Conservation (phyloP, 2,329 filamentous ascomycete species). For the Sclerotinia glacialis region DNA sequence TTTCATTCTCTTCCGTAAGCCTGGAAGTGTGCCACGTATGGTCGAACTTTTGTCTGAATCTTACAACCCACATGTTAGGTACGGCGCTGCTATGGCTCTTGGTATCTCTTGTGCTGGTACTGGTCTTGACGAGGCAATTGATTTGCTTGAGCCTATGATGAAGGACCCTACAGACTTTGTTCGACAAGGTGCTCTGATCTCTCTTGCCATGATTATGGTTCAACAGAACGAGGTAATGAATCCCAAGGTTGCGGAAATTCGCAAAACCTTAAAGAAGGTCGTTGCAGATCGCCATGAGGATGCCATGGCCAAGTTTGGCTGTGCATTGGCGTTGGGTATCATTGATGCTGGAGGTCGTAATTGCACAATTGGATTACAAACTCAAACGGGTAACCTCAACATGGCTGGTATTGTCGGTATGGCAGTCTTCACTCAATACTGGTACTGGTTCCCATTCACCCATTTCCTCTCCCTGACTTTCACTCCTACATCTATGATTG, state of each 20-base stretch:
- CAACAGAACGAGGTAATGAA: slow-evolving; percentile 99
- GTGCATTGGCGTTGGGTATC: slow-evolving; percentile 89
- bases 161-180: slow-evolving; percentile 99
- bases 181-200: slow-evolving; percentile 90
- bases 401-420: slow-evolving; percentile 98
- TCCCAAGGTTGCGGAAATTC: slow-evolving; percentile 85
- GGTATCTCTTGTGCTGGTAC: slow-evolving; percentile 98
- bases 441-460: slow-evolving; percentile 99
- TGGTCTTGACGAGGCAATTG: slow-evolving; percentile 91
- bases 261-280: slow-evolving; percentile 92
- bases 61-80: slow-evolving; percentile 97
- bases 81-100: slow-evolving; percentile 96
- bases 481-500: slow-evolving; percentile 94
- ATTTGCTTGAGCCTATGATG: slow-evolving; percentile 97
- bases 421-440: slow-evolving; percentile 98
- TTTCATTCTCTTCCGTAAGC: slow-evolving; percentile 97
- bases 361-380: slow-evolving; percentile 96
- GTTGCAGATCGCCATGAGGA: slow-evolving; percentile 94
- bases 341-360: slow-evolving; percentile 97
- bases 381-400: slow-evolving; percentile 96
- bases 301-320: slow-evolving; percentile 99
- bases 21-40: slow-evolving; percentile 95
- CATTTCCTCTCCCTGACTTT: slow-evolving; percentile 96
- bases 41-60: slow-evolving; percentile 97
- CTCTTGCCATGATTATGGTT: slow-evolving; percentile 97